These are phyloP conservation scores for Aspergillus affinis DNA, from an alignment of 495 filamentous ascomycete genomes.

Conservation along the genomic window DNA sequence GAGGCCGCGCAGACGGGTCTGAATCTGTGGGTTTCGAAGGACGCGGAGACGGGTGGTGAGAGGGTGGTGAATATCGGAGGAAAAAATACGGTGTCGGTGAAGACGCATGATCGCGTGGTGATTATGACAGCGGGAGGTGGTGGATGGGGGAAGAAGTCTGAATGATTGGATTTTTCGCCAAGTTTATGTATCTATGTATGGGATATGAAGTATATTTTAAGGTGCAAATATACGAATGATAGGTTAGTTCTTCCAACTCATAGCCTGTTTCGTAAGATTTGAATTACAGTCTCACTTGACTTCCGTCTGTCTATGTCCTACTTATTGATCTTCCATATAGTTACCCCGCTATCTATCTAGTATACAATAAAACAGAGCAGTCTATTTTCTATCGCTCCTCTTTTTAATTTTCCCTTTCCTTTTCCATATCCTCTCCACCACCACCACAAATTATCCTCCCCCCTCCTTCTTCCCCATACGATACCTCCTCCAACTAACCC, in stretches of 20 bases:
- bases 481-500: conserved; percentile 15
- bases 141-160: conserved; percentile 40
- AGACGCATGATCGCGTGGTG: conserved; percentile 83
- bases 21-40: conserved; percentile 81
- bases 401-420: not conserved
- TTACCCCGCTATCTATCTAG: no score
- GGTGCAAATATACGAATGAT: no score
- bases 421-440: not conserved
- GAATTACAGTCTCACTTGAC: no score
- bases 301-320: no score
- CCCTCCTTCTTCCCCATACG: not conserved
- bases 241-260: no score
- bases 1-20: conserved; percentile 75
- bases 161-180: not conserved
- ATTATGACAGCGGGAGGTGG: conserved; percentile 58
- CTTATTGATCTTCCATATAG: no score
- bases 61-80: conserved; percentile 80
- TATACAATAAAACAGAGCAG: not conserved
- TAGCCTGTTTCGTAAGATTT: no score
- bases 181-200: no score
- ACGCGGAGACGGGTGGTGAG: conserved; percentile 53
- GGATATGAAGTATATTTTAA: no score
- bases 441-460: not conserved
- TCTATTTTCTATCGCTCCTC: not conserved
- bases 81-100: conserved; percentile 91